Evolutionary conservation across 805 yeast species (phyloP).

Genomic region (Millerozyma miso): DNA sequence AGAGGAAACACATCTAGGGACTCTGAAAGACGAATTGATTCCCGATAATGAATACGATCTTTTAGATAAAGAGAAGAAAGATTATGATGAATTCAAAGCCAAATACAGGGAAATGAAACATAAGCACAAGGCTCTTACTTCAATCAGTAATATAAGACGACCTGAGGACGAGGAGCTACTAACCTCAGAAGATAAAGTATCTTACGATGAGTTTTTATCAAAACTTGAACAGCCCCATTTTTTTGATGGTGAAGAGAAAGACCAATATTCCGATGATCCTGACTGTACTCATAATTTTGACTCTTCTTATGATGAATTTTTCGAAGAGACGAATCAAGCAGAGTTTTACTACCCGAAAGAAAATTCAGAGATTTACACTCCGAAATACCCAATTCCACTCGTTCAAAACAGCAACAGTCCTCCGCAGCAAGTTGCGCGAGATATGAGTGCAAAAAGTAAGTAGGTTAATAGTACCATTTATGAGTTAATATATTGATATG

Average conservation of each 20-base stretch:
- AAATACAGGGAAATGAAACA: background rate
- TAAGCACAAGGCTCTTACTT: background rate
- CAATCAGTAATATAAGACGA: background rate
- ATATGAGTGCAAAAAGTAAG: background rate
- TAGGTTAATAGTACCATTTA: background rate
- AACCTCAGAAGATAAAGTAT: background rate
- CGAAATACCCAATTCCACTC: background rate
- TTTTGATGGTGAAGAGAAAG: slow-evolving; percentile 30
- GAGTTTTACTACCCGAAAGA: background rate
- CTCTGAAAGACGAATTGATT: slow-evolving; percentile 15
- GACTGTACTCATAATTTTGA: slow-evolving; percentile 30
- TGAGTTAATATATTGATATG: slow-evolving; percentile 29
- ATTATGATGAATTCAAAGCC: slow-evolving; percentile 13
- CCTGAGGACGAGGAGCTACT: background rate
- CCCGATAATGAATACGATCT: slow-evolving; percentile 8
- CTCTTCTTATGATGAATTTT: slow-evolving; percentile 32
- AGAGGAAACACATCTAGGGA: slow-evolving; percentile 55
- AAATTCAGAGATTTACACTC: background rate
- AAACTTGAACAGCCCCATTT: slow-evolving; percentile 37
- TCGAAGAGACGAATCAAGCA: slow-evolving; percentile 17
- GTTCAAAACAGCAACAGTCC: background rate
- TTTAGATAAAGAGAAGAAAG: slow-evolving; percentile 12
- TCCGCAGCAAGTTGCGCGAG: background rate
- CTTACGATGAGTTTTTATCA: slow-evolving; percentile 31
- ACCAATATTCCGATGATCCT: slow-evolving; percentile 29